Percentiles rank a stretch among this genome's conserved stretches.
Evolutionary conservation across 2,329 filamentous ascomycete genomes (phyloP).

Genomic region (Fusarium acutatum): DNA sequence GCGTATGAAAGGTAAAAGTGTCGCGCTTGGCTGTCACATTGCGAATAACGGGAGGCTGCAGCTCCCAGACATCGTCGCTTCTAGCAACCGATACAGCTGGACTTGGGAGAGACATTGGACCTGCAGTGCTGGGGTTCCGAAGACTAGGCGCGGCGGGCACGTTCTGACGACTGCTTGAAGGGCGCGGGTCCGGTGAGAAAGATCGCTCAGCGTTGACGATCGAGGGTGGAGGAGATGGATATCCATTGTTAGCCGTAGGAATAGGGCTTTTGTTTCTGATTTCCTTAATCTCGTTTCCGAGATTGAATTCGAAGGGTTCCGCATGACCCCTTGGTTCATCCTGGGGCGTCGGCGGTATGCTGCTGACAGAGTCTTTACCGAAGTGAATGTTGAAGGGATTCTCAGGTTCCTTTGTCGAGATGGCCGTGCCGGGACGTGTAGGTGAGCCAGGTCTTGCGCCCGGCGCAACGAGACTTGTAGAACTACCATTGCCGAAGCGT

Average conservation of each 20-base stretch:
- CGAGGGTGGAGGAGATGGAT: conserved; percentile 51
- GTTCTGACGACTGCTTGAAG: conserved; percentile 34
- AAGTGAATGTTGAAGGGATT: conserved; percentile 61
- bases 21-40: conserved; percentile 61
- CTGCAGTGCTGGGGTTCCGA: conserved; percentile 40
- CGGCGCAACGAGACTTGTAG: conserved; percentile 47
- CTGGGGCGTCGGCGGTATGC: conserved; percentile 37
- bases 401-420: conserved; percentile 50
- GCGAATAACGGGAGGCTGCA: conserved; percentile 55
- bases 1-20: conserved; percentile 56
- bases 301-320: conserved; percentile 51
- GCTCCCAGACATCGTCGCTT: conserved; percentile 51
- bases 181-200: conserved; percentile 33
- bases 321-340: conserved; percentile 49
- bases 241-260: conserved; percentile 35
- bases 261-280: conserved; percentile 9
- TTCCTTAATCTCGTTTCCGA: conserved; percentile 25
- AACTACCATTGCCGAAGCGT: conserved; percentile 48
- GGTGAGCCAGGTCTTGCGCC: conserved; percentile 39
- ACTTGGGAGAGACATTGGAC: conserved; percentile 52
- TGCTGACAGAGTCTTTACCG: conserved; percentile 41
- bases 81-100: conserved; percentile 52
- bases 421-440: conserved; percentile 48
- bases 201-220: conserved; percentile 44
- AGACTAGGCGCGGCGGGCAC: conserved; percentile 35